Base-by-base conservation (phyloP, 768 basidiomycete species). In the Rhizopogon sp. region DNA sequence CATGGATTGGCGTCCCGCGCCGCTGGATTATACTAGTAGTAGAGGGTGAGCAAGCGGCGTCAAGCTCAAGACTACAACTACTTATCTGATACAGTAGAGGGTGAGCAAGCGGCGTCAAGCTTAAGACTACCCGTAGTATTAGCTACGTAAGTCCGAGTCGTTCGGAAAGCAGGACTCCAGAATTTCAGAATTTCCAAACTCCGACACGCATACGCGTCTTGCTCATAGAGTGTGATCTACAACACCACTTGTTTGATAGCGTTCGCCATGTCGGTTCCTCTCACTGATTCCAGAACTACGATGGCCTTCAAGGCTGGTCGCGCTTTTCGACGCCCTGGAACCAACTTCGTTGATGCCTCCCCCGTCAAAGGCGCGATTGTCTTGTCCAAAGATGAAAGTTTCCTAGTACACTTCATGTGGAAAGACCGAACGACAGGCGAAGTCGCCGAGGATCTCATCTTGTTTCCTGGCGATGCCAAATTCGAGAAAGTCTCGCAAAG, bases 381-480 rank as follows among this genome's bases (percentile, higher is more conserved):
- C 11, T 74, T 92, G 42, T 76, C 79, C 22, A 83, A 79, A 56
- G 83, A 80, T 40, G 89, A 90, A 0, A 90, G 93, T 59, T 88
- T 82, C 5, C 74, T 91, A 47, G 67, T 92, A 57, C 90, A 87
- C 68, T 88, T 93, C 60, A 73, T 80, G 52, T 93, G 90, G 90
- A 88, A 83, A 73, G 84, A 90, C 66, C 75, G 90, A 62, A 73
- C 74, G 11, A 85, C 82, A 3, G 77, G 80, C 43, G 70, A 70
- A 13, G 69, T 78, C 8, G 85, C 85, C 61, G 90, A 92, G 74
- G 93, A 97, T 63, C 72, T 94, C 53, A 92, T 96, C 58, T 72
- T 96, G 52, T 91, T 95, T 68, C 91, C 92, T 1, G 80, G 82
- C 2, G 93, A 97, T 69, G 93, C 93, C 3, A 81, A 78, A 1